These are phyloP conservation scores for Botrytis byssoidea DNA, from an alignment of 2,329 filamentous ascomycete species.

Conservation along the genomic window DNA sequence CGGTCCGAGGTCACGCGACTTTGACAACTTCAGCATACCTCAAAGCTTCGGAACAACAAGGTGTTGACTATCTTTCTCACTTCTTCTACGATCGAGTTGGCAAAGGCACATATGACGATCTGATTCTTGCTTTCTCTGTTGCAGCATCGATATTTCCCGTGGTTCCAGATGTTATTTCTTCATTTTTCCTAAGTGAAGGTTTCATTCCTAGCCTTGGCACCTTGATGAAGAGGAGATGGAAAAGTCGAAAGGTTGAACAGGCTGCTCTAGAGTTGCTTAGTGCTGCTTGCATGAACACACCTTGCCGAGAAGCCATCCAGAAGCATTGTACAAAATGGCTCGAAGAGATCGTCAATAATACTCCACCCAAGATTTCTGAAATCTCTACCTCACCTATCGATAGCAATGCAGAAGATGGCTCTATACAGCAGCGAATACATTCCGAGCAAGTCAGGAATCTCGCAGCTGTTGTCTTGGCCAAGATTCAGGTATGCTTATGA, in stretches of 20 bases:
- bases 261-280: constrained; percentile 87
- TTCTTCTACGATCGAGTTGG: constrained; percentile 73
- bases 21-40: constrained; percentile 81
- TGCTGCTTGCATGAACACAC: constrained; percentile 81
- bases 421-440: constrained; percentile 44
- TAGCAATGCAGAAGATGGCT: constrained; percentile 34
- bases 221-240: constrained; percentile 75
- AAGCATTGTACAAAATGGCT: constrained; percentile 87
- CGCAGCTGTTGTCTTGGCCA: constrained; percentile 74
- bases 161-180: constrained; percentile 69
- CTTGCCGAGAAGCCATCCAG: constrained; percentile 78
- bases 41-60: constrained; percentile 70
- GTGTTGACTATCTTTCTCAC: constrained; percentile 65
- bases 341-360: constrained; percentile 75
- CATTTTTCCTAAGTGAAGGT: constrained; percentile 83
- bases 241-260: constrained; percentile 81
- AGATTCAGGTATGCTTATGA: constrained; percentile 55
- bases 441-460: constrained; percentile 61
- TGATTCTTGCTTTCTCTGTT: constrained; percentile 91
- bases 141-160: constrained; percentile 86
- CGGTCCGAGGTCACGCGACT: constrained; percentile 77
- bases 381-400: constrained; percentile 29
- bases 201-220: constrained; percentile 77
- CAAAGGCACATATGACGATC: constrained; percentile 79
- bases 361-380: constrained; percentile 53